Evolutionary conservation across 352 stramenopile species (phyloP).

Genomic region (Phytophthora rubi): DNA sequence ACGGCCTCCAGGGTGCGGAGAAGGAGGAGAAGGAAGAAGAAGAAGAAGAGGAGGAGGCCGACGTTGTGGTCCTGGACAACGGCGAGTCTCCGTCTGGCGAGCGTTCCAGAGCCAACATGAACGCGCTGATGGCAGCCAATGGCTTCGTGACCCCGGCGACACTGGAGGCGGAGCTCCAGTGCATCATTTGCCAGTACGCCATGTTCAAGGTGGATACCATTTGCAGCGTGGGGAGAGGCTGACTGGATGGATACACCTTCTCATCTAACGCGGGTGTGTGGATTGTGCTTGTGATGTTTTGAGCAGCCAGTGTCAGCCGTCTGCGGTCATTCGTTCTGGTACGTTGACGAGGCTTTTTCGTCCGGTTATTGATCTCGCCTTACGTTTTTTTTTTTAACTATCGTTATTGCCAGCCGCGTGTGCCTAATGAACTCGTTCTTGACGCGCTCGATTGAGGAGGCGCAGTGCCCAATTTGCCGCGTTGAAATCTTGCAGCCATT

Average conservation of each 20-base stretch:
- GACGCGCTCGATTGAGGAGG: conserved; percentile 49
- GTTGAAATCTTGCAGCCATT: conserved; percentile 45
- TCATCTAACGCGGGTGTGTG: too few relatives aligned
- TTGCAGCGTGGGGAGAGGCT: not conserved
- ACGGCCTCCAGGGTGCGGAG: not conserved
- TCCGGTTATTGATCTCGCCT: not conserved
- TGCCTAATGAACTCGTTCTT: conserved; percentile 61
- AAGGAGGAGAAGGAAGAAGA: conserved; percentile 14
- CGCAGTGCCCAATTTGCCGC: conserved; percentile 58
- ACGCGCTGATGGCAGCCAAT: conserved; percentile 27
- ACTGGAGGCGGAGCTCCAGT: conserved; percentile 54
- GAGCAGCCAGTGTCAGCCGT: conserved; percentile 47
- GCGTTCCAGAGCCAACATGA: conserved; percentile 25
- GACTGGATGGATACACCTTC: too few relatives aligned
- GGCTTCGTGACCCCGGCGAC: conserved; percentile 25
- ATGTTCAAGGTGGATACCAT: conserved; percentile 52
- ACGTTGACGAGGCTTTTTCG: not conserved
- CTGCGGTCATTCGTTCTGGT: conserved; percentile 70
- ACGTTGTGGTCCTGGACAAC: conserved; percentile 19
- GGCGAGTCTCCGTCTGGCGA: not conserved
- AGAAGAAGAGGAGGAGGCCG: not conserved
- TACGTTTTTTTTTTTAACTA: not conserved
- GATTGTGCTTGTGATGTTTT: conserved; percentile 7
- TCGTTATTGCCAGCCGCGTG: conserved; percentile 37
- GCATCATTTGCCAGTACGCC: conserved; percentile 59